Evolutionary conservation across 2,329 filamentous ascomycete genomes (phyloP).

Genomic region (Verticillium dahliae): DNA sequence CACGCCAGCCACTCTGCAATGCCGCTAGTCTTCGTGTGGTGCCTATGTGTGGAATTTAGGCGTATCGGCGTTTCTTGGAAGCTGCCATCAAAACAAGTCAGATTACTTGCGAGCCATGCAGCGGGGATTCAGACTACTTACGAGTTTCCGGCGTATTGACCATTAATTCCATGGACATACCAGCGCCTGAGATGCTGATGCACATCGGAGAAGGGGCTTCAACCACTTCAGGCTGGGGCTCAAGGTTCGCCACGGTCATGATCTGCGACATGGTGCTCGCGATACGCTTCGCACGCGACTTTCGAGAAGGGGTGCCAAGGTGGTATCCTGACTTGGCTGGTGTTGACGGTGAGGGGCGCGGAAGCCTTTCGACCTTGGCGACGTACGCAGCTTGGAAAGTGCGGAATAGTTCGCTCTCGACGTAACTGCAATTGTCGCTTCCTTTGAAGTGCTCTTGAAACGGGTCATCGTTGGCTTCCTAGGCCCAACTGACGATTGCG

Average conservation of each 20-base stretch:
- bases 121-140: not conserved
- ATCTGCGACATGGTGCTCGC: not conserved
- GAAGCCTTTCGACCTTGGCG: not conserved
- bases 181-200: not conserved
- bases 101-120: not conserved
- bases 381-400: not conserved
- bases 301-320: not conserved
- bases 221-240: not conserved
- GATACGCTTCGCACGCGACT: not conserved
- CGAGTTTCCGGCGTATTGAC: not conserved
- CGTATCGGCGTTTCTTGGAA: not conserved
- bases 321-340: not conserved
- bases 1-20: no score
- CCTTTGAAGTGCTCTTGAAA: not conserved
- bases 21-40: no score
- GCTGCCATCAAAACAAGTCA: not conserved
- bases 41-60: not conserved
- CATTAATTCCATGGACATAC: not conserved
- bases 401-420: not conserved
- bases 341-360: not conserved
- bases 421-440: not conserved
- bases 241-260: not conserved
- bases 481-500: constrained; percentile 1
- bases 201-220: not conserved
- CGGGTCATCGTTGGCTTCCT: constrained; percentile 5